Conservation (phyloP, 2,329 filamentous ascomycete genomes). For the Seiridium unicorne region DNA sequence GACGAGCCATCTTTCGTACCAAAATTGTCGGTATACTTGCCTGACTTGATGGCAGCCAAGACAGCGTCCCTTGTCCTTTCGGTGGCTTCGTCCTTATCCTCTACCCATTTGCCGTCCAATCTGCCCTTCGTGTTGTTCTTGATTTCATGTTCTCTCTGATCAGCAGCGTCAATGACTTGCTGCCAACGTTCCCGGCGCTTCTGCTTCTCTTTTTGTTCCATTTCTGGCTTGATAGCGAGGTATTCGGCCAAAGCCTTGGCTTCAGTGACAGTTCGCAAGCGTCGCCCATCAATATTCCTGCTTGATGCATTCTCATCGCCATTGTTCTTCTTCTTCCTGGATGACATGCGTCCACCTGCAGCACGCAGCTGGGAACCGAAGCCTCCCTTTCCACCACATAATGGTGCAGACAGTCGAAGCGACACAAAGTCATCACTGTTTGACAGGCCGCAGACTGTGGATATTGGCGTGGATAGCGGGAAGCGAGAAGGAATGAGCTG, state of each 20-base stretch:
- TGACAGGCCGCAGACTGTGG: slow-evolving; percentile 40
- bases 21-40: slow-evolving; percentile 60
- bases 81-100: slow-evolving; percentile 86
- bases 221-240: slow-evolving; percentile 91
- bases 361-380: slow-evolving; percentile 97
- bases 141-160: slow-evolving; percentile 80
- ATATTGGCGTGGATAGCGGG: slow-evolving; percentile 55
- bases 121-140: slow-evolving; percentile 68
- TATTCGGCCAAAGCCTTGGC: slow-evolving; percentile 95
- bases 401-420: slow-evolving; percentile 73
- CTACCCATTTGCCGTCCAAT: slow-evolving; percentile 89
- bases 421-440: slow-evolving; percentile 70
- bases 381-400: slow-evolving; percentile 94
- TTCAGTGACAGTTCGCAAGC: slow-evolving; percentile 88
- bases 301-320: slow-evolving; percentile 86
- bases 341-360: slow-evolving; percentile 96
- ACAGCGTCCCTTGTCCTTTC: slow-evolving; percentile 81
- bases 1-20: slow-evolving; percentile 36
- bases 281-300: slow-evolving; percentile 86
- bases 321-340: slow-evolving; percentile 75
- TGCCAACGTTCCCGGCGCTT: slow-evolving; percentile 82
- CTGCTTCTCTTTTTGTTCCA: slow-evolving; percentile 93
- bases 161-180: slow-evolving; percentile 80
- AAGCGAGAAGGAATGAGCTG: slow-evolving; percentile 55
- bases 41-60: slow-evolving; percentile 65